Evolutionary conservation across 73 alveolate species (phyloP).

Genomic region (Symbiodinium pilosum): DNA sequence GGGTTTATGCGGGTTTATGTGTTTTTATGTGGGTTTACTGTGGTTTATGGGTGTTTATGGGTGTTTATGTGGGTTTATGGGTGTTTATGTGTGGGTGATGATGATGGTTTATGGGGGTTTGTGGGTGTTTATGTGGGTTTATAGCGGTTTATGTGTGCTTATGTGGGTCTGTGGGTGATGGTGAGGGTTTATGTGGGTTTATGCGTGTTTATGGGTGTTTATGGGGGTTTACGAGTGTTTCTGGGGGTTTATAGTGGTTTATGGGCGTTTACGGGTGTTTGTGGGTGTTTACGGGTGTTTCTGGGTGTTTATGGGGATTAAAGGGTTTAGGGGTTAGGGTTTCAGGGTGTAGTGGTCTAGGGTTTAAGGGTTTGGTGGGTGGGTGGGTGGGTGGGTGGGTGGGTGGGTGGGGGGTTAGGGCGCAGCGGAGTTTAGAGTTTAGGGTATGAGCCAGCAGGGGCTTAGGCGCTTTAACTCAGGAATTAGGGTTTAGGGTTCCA

Average conservation of each 20-base stretch:
- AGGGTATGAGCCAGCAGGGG: too few relatives aligned
- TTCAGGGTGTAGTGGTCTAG: too few relatives aligned
- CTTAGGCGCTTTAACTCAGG: too few relatives aligned
- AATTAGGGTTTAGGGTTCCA: too few relatives aligned
- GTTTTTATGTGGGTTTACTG: neutral
- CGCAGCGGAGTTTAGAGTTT: too few relatives aligned
- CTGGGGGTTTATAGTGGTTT: neutral
- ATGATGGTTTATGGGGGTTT: neutral
- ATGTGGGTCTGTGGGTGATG: conserved; percentile 7
- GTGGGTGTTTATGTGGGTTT: conserved; percentile 8
- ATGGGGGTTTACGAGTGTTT: conserved; percentile 1
- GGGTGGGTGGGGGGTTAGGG: too few relatives aligned
- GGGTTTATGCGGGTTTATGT: conserved; percentile 14
- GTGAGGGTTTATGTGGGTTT: conserved; percentile 6
- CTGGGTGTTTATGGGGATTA: neutral
- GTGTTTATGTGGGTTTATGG: too few relatives aligned
- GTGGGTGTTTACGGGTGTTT: neutral
- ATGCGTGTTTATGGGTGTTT: conserved; percentile 31
- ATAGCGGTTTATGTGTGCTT: neutral
- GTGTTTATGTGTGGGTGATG: neutral
- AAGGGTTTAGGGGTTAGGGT: too few relatives aligned
- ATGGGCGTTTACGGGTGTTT: neutral
- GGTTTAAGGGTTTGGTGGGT: too few relatives aligned
- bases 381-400: too few relatives aligned
- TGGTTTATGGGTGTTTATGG: too few relatives aligned